Base-by-base conservation (phyloP, 2,329 filamentous ascomycete species). In the Aspergillaceae sp. region DNA sequence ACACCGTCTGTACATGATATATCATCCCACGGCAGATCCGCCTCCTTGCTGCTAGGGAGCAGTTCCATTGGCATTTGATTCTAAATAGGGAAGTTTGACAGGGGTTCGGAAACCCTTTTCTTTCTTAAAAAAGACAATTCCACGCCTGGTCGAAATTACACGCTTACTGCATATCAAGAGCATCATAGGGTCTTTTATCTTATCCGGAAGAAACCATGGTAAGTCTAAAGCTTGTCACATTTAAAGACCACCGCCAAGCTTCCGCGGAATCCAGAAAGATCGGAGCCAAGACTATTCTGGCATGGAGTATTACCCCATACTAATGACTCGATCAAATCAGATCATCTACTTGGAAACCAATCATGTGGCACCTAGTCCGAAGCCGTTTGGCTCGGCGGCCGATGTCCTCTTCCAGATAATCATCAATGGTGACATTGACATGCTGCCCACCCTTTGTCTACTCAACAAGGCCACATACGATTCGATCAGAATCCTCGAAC, bases 381-480 rank as follows among this genome's bases (percentile, higher is more conserved):
- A 42, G 26, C 50, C 50, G 27, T 60, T 62, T 41, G 57, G 59
- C 35, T 44, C 45, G 29, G 54, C 60, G 38, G 51, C 57, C 38
- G 59, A 62, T 51, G 50, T 62, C 9, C 55, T 61, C 28, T 62
- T 61, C 41, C 55, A 61, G 32, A 58, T 62, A 42, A 57, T 62
- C 42, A 56, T 55, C 40, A 51, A 55, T 47, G 52, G 55, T 9
- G 57, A 61, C 41, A 45, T 54, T n/a, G 46, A 42, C 11, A 52
- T 50, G 6, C 43, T 59, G 10, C 48, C 56, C 30, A 53, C 44
- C 28, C 53, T 62, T 29, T 57, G 58, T 36, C 52, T 52, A 11
- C 32, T 62, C 10, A 62, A 61, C 48, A 56, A 51, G 41, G 51
- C 52, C 6, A 61, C 59, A 27, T 57, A 58, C 40, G 54, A 58